Evolutionary conservation across 2,329 filamentous ascomycete genomes (phyloP), one percentile per base, ranked within the genome.

Genomic region (Verticillium zaregamsianum): DNA sequence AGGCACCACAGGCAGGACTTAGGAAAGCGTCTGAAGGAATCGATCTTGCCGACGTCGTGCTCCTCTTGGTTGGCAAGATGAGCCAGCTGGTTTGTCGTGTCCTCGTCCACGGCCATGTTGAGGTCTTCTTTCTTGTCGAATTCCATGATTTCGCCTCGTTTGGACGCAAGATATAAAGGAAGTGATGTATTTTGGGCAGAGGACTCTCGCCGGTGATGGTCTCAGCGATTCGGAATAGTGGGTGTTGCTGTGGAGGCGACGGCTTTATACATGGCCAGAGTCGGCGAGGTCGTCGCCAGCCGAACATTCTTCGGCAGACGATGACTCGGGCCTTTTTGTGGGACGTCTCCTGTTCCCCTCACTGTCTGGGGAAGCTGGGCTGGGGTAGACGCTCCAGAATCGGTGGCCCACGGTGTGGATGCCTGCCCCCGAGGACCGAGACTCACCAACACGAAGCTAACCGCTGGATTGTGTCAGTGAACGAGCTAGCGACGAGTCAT

Each of bases 1-100:
- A 76, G 40, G 37, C 68, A 74, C 76, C 76, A 79, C 20, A 63
- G 35, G 23, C 60, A 68, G 14, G 67, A 67, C 5, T 60, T 61
- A 20, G 69, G 68, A 40, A 68, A 66, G 45, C 66, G 64, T 20
- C 59, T 66, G 45, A 71, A 65, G 35, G 69, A 65, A 20, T 65
- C 62, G 8, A 62, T n/a, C 56, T 66, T 66, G 33, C 60, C 60
- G 4, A 67, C 54, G 45, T 69, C 66, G 60, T 70, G 69, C 55
- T 71, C 69, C 52, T 70, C 68, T 57, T 69, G 68, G 66, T 69
- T 66, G 25, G 64, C 66, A 39, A 70, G 60, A 57, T 66, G 64
- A 14, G 56, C 56, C 8, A 40, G 33, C 35, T 58, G 56, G 23
- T 31, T 45, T 3, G 32, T 31, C 35, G 23, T 15, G 23, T 45